These are phyloP conservation scores for Heracleum sosnowskyi DNA, from an alignment of 129 eudicot species.

Conservation along the genomic window DNA sequence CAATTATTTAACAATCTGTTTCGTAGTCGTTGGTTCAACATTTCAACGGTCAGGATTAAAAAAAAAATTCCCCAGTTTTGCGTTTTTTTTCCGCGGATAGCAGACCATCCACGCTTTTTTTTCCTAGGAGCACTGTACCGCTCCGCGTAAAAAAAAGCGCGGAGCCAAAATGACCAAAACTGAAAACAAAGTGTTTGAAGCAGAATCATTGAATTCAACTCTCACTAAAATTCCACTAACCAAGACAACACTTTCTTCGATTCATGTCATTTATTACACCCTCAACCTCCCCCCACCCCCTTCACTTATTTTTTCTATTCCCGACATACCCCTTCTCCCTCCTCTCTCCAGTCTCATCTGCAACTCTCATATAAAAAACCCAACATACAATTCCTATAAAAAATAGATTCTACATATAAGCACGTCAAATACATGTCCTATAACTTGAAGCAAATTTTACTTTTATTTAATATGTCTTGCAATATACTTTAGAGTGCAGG, in stretches of 20 bases:
- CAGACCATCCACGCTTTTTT: too few species aligned
- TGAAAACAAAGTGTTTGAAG: background rate
- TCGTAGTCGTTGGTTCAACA: too few species aligned
- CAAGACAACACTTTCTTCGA: constrained; percentile 21
- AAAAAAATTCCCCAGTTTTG: too few species aligned
- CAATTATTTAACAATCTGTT: too few species aligned
- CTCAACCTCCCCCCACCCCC: constrained; percentile 16
- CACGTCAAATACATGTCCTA: background rate
- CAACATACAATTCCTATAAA: constrained; percentile 8
- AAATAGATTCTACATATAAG: background rate
- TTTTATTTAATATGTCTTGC: constrained; percentile 51
- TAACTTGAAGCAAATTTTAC: background rate
- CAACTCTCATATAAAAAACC: background rate
- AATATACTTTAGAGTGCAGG: constrained; percentile 77
- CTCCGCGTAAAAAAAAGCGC: too few species aligned
- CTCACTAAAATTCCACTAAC: constrained; percentile 36
- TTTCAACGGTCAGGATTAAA: too few species aligned
- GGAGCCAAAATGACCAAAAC: too few species aligned
- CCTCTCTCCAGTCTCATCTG: too few species aligned
- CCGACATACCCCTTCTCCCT: constrained; percentile 22
- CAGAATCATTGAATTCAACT: constrained; percentile 43
- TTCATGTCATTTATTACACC: constrained; percentile 41
- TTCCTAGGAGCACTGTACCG: too few species aligned
- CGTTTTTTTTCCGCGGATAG: too few species aligned
- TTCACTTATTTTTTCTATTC: constrained; percentile 13